Base-by-base conservation (phyloP, 2,329 filamentous ascomycete species). In the Trichoderma sp. region DNA sequence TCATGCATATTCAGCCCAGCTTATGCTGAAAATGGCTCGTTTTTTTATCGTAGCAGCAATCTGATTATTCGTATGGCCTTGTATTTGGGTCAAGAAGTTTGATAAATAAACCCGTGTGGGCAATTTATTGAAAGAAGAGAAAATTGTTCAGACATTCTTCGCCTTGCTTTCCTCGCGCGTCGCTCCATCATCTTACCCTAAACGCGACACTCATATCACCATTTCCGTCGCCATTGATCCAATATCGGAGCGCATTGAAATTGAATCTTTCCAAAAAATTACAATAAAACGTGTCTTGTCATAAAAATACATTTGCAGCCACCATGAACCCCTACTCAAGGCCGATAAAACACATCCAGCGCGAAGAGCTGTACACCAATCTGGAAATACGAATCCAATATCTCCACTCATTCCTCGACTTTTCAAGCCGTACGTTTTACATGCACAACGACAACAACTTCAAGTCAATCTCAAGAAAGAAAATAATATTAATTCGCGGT, bases 381-480 rank as follows among this genome's bases (percentile, higher is more conserved):
- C 87, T 95, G 18, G 92, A 94, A 77, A 88, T 90, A 0, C 88
- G 93, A 68, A 90, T 95, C 76, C 89, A 90, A 69, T 95, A 95
- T 77, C 87, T 95, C 2, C 93, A 94, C 79, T 91, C 90, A 35
- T 95, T 95, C 76, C 89, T 95, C 31, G 93, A 95, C 80, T 95
- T 95, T 81, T 91, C 89, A 79, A 89, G 90, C 76, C 87, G 93
- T 94, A 86, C 68, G 91, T 83, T 14, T 7, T 29, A 21, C n/a
- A 50, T 14, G 2, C 45, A 21, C 9, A 9, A 8, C 6, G 1
- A 24, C 3, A 1, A 50, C 33, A 12, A 16, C n/a, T 4, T 41
- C 24, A 29, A n/a, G 4, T 1, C 45, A 21, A 3, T 11, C 16
- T 21, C 59, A 63, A 65, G 8, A 35, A n/a, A n/a, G 0, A 6